Percentiles rank a stretch among this genome's conserved stretches.
phyloP scores from a whole-genome alignment of 75 land plant genomes.

The Pinus tabuliformis region DNA sequence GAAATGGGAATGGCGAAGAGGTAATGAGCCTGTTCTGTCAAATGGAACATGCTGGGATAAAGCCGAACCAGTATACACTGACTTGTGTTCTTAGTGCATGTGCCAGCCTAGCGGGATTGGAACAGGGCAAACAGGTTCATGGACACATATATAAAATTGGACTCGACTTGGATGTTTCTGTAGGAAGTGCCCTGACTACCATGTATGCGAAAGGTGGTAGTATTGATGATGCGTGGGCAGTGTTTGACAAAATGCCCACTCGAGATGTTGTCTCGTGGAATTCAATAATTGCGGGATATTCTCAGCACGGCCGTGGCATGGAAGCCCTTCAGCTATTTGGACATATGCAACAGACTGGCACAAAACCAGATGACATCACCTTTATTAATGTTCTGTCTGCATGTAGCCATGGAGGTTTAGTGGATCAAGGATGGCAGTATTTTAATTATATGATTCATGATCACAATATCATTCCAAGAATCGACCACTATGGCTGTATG shows the following conservation, averaged over 20 bases:
- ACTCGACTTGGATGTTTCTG: constrained; percentile 1
- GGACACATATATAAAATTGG: not conserved
- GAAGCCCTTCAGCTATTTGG: constrained; percentile 27
- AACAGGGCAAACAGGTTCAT: constrained; percentile 7
- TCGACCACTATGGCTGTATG: constrained; percentile 20
- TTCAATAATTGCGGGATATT: constrained; percentile 45
- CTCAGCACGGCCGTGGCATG: constrained; percentile 37
- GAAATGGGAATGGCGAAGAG: not conserved
- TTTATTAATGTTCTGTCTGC: constrained; percentile 34
- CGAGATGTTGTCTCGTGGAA: constrained; percentile 54
- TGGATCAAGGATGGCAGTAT: constrained; percentile 34
- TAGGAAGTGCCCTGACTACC: constrained; percentile 27
- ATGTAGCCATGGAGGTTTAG: constrained; percentile 22
- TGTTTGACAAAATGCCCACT: constrained; percentile 52
- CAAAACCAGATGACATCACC: constrained; percentile 38
- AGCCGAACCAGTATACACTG: constrained; percentile 6
- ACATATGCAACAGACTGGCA: constrained; percentile 13
- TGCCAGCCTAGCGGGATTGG: constrained; percentile 1
- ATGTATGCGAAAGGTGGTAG: constrained; percentile 44
- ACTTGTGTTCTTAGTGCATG: constrained; percentile 8
- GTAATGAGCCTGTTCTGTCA: not conserved
- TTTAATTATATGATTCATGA: constrained; percentile 35
- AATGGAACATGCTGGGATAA: constrained; percentile 4
- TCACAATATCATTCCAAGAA: constrained; percentile 9
- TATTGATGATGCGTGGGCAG: constrained; percentile 20